Base-by-base conservation (phyloP, 1,284 basidiomycete species). In the Ceratobasidium sp. region DNA sequence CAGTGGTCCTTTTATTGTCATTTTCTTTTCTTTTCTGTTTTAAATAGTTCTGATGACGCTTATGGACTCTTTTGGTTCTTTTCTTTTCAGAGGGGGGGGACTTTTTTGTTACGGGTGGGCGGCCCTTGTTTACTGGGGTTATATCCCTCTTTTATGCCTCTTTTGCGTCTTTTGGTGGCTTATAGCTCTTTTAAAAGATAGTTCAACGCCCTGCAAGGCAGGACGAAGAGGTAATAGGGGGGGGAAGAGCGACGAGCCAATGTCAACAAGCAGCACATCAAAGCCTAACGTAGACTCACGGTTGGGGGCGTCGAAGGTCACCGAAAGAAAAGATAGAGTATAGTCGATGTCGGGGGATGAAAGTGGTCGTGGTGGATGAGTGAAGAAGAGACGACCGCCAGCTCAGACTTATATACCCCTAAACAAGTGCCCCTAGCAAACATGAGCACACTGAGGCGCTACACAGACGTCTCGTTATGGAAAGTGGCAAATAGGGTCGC, bases 91-190 rank as follows among this genome's bases (percentile, higher is more conserved):
- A 49, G 49, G 49, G n/a, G 39, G 33, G 61, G 61, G 61, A 39
- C 20, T 15, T 42, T 39, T 39, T 63, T 63, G 20, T 20, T 23
- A 20, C 39, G 39, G 61, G 61, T 63, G 61, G 61, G 61, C 61
- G 61, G 33, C 61, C 61, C 61, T 40, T 63, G 40, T 63, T 39
- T n/a, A 63, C n/a, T 44, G 61, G 61, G 61, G 61, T 40, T 20
- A 28, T 15, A 20, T 63, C 61, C 61, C 61, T 63, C 61, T 63
- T 63, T 39, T 42, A 40, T 63, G 61, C 61, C 61, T 63, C 61
- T 63, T 63, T 63, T n/a, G 61, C 61, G 61, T 63, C 61, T 44
- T 40, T n/a, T 63, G 40, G 56, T 63, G 61, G 61, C 61, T 63
- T 63, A 15, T 42, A 63, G 61, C 61, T 63, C 61, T 63, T 61